A percentile compares a stretch with the other conserved stretches of the same genome.
phyloP scores from a whole-genome alignment of 1,284 basidiomycete genomes.

The Trichosporon sp. region DNA sequence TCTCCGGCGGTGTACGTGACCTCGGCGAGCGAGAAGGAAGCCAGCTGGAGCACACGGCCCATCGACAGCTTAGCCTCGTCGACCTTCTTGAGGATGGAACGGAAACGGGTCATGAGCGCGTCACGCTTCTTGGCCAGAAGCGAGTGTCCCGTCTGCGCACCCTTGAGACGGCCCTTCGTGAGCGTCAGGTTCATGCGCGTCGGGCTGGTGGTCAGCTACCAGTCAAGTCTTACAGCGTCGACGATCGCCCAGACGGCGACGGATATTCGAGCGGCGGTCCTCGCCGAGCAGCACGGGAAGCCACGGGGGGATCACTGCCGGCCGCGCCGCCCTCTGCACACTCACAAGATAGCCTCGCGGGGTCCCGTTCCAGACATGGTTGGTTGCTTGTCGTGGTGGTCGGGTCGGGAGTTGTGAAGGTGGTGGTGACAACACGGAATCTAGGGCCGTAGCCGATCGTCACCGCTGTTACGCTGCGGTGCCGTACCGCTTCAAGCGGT shows the following conservation, averaged over 20 bases:
- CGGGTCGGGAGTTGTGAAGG: background rate
- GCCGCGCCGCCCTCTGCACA: constrained; percentile 3
- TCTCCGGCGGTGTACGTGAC: constrained; percentile 97
- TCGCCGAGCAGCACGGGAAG: too few species aligned
- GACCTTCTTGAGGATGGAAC: constrained; percentile 84
- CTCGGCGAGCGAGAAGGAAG: constrained; percentile 97
- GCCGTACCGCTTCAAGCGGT: constrained; percentile 5
- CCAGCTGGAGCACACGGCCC: constrained; percentile 97
- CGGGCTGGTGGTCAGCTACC: constrained; percentile 59
- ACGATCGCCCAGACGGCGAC: background rate
- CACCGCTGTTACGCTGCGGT: constrained; percentile 3
- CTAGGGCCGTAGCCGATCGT: constrained; percentile 17
- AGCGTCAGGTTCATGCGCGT: constrained; percentile 93
- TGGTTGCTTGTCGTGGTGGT: constrained; percentile 20
- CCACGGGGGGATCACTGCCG: background rate
- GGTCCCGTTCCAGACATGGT: constrained; percentile 84
- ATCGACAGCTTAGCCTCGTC: constrained; percentile 99
- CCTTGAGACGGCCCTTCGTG: constrained; percentile 90
- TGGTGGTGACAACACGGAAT: constrained; percentile 11
- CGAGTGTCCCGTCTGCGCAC: constrained; percentile 96
- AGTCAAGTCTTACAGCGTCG: background rate
- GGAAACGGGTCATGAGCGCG: constrained; percentile 89
- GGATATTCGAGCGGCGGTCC: too few species aligned
- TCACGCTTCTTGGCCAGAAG: constrained; percentile 96
- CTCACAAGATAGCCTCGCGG: constrained; percentile 80